These are phyloP conservation scores for Aspergillus homomorphus DNA, from an alignment of 495 filamentous ascomycete species.

Conservation along the genomic window DNA sequence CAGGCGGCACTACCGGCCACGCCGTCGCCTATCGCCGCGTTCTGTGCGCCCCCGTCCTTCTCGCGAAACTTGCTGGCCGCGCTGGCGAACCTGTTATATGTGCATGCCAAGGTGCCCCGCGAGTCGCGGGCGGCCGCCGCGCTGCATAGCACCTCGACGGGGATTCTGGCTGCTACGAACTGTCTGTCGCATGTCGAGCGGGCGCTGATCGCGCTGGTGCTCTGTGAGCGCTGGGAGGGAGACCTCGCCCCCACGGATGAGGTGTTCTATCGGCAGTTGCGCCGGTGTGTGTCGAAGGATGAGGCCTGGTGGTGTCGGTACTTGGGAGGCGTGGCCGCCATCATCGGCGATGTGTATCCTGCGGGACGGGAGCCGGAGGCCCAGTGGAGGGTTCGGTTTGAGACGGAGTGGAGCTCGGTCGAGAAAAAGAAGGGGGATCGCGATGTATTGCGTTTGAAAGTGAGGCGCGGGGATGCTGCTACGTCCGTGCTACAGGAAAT, in stretches of 20 bases:
- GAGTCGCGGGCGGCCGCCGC: conserved; percentile 58
- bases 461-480: conserved; percentile 23
- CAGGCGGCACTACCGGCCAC: conserved; percentile 39
- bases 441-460: conserved; percentile 29
- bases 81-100: conserved; percentile 49
- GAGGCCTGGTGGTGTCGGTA: conserved; percentile 58
- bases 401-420: conserved; percentile 30
- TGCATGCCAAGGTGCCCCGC: conserved; percentile 44
- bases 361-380: conserved; percentile 40
- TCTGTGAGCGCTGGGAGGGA: conserved; percentile 74
- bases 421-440: conserved; percentile 23
- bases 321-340: conserved; percentile 49
- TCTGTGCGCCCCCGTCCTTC: conserved; percentile 28
- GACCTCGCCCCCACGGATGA: conserved; percentile 52
- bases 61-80: conserved; percentile 43
- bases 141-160: conserved; percentile 65
- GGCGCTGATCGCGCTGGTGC: conserved; percentile 62
- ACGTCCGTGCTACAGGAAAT: conserved; percentile 23
- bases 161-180: conserved; percentile 60
- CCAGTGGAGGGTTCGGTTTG: conserved; percentile 27
- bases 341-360: conserved; percentile 53
- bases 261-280: conserved; percentile 37
- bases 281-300: conserved; percentile 37
- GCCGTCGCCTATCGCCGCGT: conserved; percentile 18
- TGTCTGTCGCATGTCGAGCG: conserved; percentile 68